These are phyloP conservation scores for Cladosporium sp. DNA, from an alignment of 2,329 filamentous ascomycete species.

Conservation along the genomic window DNA sequence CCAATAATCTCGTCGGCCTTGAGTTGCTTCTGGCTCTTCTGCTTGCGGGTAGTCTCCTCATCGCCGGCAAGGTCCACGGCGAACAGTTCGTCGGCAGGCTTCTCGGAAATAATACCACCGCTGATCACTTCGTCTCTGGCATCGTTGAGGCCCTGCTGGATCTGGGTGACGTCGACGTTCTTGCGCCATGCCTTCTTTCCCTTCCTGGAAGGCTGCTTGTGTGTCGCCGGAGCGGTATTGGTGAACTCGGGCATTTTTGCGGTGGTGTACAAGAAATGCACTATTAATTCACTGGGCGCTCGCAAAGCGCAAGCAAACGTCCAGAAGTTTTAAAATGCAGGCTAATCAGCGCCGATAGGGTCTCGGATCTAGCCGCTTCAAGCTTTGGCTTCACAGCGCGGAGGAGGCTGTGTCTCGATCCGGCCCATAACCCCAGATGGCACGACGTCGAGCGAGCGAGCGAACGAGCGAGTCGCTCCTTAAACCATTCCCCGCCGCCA, in stretches of 20 bases:
- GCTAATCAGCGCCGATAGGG: neutral
- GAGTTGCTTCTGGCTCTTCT: slow-evolving; percentile 70
- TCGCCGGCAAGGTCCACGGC: slow-evolving; percentile 73
- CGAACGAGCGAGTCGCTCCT: neutral
- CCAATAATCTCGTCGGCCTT: slow-evolving; percentile 91
- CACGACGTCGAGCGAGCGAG: neutral
- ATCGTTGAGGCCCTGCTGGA: slow-evolving; percentile 76
- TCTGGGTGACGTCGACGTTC: slow-evolving; percentile 88
- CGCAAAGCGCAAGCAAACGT: neutral
- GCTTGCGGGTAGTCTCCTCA: slow-evolving; percentile 59
- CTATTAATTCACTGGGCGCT: neutral
- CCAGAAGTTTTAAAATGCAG: slow-evolving; percentile 7
- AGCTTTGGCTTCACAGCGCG: neutral
- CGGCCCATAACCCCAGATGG: neutral
- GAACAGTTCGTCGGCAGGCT: slow-evolving; percentile 79
- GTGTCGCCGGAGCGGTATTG: slow-evolving; percentile 65
- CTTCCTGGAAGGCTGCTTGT: slow-evolving; percentile 87
- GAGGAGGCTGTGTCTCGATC: neutral
- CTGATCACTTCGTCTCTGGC: slow-evolving; percentile 85
- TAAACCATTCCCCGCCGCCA: neutral
- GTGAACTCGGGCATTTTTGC: slow-evolving; percentile 42
- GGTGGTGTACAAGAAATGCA: neutral
- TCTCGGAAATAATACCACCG: slow-evolving; percentile 84
- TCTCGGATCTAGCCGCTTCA: neutral
- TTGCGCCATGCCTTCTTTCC: slow-evolving; percentile 99